Evolutionary conservation across 345 rosid genomes (phyloP).

Genomic region (Raphanus sativus): DNA sequence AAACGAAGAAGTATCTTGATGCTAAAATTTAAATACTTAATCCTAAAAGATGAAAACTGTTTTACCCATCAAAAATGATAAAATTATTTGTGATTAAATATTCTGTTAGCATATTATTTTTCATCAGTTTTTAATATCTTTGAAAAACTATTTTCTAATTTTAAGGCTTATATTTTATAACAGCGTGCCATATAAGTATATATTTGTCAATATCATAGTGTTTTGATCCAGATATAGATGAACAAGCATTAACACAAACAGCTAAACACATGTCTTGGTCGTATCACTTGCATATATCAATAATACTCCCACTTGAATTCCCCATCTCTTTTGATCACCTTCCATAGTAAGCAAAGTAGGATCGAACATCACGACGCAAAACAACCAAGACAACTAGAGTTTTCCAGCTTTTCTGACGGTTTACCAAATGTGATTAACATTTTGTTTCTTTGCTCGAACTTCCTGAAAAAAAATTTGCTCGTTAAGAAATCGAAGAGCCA

Average conservation of each 20-base stretch:
- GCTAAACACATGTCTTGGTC: background rate
- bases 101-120: background rate
- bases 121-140: background rate
- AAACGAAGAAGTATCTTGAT: background rate
- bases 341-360: background rate
- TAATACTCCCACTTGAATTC: conserved; percentile 8
- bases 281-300: background rate
- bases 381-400: conserved; percentile 25
- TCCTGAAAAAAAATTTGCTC: conserved; percentile 8
- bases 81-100: background rate
- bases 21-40: background rate
- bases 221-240: background rate
- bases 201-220: background rate
- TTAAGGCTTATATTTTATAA: background rate
- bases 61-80: background rate
- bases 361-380: conserved; percentile 19
- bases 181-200: background rate
- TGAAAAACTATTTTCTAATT: background rate
- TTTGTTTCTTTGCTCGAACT: conserved; percentile 32
- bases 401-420: conserved; percentile 31
- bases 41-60: background rate
- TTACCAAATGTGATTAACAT: conserved; percentile 23
- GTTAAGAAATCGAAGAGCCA: conserved; percentile 41
- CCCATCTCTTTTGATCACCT: conserved; percentile 5
- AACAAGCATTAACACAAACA: background rate